A percentile compares a stretch with the other conserved stretches of the same genome.
These are phyloP conservation scores for Linnemannia schmuckeri DNA, from an alignment of 192 early-diverging fungal species.

Conservation along the genomic window DNA sequence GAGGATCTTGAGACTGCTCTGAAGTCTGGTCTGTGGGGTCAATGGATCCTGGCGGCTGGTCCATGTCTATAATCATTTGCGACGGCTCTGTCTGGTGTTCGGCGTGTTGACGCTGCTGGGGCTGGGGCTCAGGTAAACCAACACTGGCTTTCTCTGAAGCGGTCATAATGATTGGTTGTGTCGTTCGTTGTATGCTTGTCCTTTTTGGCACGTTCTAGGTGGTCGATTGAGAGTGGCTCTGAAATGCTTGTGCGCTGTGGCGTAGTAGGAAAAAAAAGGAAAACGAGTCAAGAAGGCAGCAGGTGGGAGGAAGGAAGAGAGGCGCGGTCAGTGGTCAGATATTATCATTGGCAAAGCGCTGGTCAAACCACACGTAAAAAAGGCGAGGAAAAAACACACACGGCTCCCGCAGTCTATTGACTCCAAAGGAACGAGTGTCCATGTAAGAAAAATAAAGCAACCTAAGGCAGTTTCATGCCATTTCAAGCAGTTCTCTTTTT, in stretches of 20 bases:
- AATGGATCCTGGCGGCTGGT: not conserved
- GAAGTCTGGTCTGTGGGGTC: not conserved
- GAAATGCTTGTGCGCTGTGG: not conserved
- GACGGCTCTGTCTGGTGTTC: slow-evolving; percentile 13
- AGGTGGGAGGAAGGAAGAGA: not conserved
- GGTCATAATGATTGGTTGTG: slow-evolving; percentile 14
- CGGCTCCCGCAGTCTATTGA: not conserved
- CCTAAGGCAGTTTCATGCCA: not conserved
- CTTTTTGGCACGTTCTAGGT: not conserved
- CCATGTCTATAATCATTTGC: slow-evolving; percentile 31
- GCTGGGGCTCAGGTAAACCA: slow-evolving; percentile 7
- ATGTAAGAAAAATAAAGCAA: not conserved
- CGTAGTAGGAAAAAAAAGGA: not conserved
- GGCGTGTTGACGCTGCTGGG: slow-evolving; percentile 2
- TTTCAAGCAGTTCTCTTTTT: not conserved
- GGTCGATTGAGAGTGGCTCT: not conserved
- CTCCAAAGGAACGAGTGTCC: not conserved
- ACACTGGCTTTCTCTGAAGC: slow-evolving; percentile 15
- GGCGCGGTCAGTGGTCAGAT: not conserved
- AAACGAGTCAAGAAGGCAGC: not conserved
- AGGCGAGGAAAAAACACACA: not conserved
- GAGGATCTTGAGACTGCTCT: slow-evolving; percentile 4
- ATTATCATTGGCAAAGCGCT: not conserved
- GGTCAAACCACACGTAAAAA: not conserved
- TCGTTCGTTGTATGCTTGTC: not conserved